Conservation (phyloP, 225 moss, liverwort and hornwort species). For the Takakia lepidozioides region DNA sequence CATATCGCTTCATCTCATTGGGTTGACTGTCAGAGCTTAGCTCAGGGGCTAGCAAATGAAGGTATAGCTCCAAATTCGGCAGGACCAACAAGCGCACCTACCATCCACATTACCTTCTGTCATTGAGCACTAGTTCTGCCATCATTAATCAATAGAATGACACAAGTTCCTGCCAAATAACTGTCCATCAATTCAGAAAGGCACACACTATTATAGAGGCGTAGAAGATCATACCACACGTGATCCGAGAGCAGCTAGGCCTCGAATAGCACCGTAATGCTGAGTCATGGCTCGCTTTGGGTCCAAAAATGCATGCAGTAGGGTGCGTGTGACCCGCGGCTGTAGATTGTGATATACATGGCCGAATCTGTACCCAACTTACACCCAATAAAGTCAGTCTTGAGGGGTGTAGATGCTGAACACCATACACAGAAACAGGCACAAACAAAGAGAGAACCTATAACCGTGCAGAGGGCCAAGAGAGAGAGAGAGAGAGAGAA, state of each 20-base stretch:
- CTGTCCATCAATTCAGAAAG: no score
- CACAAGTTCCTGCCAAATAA: not conserved
- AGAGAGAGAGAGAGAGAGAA: no score
- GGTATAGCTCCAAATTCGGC: constrained; percentile 86
- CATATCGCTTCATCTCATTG: constrained; percentile 98
- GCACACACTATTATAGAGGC: not conserved
- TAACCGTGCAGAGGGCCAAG: no score
- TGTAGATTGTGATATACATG: constrained; percentile 87
- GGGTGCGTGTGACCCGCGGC: constrained; percentile 76
- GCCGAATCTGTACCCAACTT: constrained; percentile 58
- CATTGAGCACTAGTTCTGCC: not conserved
- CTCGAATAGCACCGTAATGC: constrained; percentile 90
- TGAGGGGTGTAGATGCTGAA: no score
- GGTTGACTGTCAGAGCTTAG: constrained; percentile 77
- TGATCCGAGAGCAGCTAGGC: constrained; percentile 81
- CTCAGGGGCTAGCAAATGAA: constrained; percentile 83
- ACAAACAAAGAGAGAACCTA: no score
- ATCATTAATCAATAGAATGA: not conserved
- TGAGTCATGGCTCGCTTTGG: constrained; percentile 94
- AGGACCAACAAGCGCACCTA: constrained; percentile 88
- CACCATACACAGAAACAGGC: no score
- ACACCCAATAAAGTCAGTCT: constrained; percentile 6
- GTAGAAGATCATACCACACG: constrained; percentile 59
- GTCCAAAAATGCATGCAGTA: constrained; percentile 84
- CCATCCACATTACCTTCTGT: not conserved